Evolutionary conservation across 768 basidiomycete genomes (phyloP), one percentile per base, ranked within the genome.

Genomic region (Asterophora lycoperdoides): DNA sequence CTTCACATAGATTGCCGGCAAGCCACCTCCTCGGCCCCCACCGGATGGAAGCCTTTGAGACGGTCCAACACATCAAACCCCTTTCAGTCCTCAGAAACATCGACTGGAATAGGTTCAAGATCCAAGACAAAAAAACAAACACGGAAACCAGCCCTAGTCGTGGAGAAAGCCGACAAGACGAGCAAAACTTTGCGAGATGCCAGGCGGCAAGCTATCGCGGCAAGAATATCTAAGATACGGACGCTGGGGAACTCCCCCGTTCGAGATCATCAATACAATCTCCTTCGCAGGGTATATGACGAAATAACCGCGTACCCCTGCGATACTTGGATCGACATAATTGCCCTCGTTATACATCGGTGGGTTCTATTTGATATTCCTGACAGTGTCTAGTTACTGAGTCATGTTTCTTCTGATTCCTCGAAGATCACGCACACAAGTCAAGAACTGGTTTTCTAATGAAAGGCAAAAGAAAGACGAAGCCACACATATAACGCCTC

Each of bases 381-480:
- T 3, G 23, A 3, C 30, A 32, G 30, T 26, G 29, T 30, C 30
- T 28, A 46, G 23, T 40, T 32, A 36, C 41, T 15, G 6, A 18
- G 3, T 19, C 23, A 3, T 26, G 8, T 23, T 26, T 13, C 10
- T 19, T 30, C 42, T 41, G 30, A 43, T 23, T 35, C 18, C 33
- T 33, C 42, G 41, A 60, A 80, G 79, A 54, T 74, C 79, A 41
- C 79, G 78, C 57, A 76, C 75, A 56, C 80, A 81, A 62, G 74
- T 83, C 46, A 81, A 79, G 64, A 81, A 81, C 54, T 83, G 81
- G 81, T 84, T 84, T 51, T 80, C 79, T 4, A 84, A 84, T 62
- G 75, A 81, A 63, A 73, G 81, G 36, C 81, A 74, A 56, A 73
- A 65, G 49, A 56, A 51, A 37, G 69, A 75, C 49, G 70, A 75